phyloP scores from a whole-genome alignment of 1,139 yeast species.

The Williopsis jadinii region DNA sequence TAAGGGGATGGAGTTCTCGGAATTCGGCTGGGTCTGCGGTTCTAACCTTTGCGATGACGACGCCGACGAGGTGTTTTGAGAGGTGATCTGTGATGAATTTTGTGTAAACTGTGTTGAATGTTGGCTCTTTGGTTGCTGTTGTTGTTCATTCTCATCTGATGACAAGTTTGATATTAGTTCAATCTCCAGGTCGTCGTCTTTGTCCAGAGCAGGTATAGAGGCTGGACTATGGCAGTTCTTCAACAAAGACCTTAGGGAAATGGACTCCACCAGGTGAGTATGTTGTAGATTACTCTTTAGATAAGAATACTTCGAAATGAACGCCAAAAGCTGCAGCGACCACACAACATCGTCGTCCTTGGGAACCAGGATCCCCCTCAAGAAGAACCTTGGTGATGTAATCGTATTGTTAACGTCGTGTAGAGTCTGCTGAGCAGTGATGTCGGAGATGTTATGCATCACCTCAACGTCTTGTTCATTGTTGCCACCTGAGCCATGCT shows the following conservation, averaged over 20 bases:
- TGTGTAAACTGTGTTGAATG: slow-evolving; percentile 1
- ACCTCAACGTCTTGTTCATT: neutral
- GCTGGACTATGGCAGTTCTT: neutral
- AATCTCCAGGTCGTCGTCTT: slow-evolving; percentile 10
- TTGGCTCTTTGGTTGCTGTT: neutral
- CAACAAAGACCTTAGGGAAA: slow-evolving; percentile 28
- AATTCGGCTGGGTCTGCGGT: slow-evolving; percentile 3
- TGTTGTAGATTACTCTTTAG: slow-evolving; percentile 68
- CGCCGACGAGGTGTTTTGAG: neutral
- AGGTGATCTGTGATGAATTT: neutral
- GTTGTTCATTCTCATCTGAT: slow-evolving; percentile 14
- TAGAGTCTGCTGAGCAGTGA: slow-evolving; percentile 10
- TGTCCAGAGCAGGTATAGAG: slow-evolving; percentile 8
- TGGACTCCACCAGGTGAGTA: slow-evolving; percentile 49
- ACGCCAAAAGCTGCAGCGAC: slow-evolving; percentile 88
- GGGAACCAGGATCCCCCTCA: slow-evolving; percentile 74
- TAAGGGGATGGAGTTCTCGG: too few relatives aligned
- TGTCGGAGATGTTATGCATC: slow-evolving; percentile 5
- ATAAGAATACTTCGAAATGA: slow-evolving; percentile 84
- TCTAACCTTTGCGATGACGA: slow-evolving; percentile 1
- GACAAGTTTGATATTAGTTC: slow-evolving; percentile 12
- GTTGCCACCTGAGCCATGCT: neutral
- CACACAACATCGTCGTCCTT: slow-evolving; percentile 90
- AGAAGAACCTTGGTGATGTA: slow-evolving; percentile 54
- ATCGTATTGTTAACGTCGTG: slow-evolving; percentile 18